Evolutionary conservation across 2,329 filamentous ascomycete species (phyloP).

Genomic region (Chaetoscypha palmicola): DNA sequence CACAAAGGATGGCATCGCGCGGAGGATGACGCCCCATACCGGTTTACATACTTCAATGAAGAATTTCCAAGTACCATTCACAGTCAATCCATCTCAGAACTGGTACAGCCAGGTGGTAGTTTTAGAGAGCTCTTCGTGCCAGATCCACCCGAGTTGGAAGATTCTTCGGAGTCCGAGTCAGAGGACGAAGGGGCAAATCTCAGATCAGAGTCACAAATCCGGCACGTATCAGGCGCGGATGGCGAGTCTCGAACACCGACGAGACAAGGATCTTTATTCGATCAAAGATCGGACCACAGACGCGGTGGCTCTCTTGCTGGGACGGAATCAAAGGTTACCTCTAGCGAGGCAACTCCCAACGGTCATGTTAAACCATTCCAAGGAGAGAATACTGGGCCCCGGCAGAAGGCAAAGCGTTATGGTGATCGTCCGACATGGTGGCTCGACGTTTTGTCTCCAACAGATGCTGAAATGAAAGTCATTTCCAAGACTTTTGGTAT

Average conservation of each 20-base stretch:
- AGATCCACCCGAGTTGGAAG: slow-evolving; percentile 68
- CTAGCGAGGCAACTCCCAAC: slow-evolving; percentile 23
- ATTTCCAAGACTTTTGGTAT: slow-evolving; percentile 91
- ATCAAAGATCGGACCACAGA: slow-evolving; percentile 18
- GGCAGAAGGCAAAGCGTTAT: slow-evolving; percentile 46
- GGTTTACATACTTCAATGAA: slow-evolving; percentile 98
- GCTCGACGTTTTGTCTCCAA: slow-evolving; percentile 87
- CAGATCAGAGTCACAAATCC: slow-evolving; percentile 28
- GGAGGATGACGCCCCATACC: slow-evolving; percentile 84
- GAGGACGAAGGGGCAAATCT: slow-evolving; percentile 42
- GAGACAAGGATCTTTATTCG: slow-evolving; percentile 32
- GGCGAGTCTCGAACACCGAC: slow-evolving; percentile 40
- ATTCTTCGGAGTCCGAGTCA: slow-evolving; percentile 61
- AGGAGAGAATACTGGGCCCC: no score
- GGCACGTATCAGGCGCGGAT: slow-evolving; percentile 31
- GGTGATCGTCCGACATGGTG: slow-evolving; percentile 92
- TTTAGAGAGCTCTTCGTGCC: slow-evolving; percentile 89
- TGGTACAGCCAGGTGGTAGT: slow-evolving; percentile 75
- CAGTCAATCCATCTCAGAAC: slow-evolving; percentile 87
- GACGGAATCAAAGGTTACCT: slow-evolving; percentile 16
- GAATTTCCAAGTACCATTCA: slow-evolving; percentile 94
- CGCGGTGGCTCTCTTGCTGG: slow-evolving; percentile 13
- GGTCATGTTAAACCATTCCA: slow-evolving; percentile 14
- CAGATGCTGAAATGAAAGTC: slow-evolving; percentile 91
- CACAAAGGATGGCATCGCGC: slow-evolving; percentile 76